Percentiles rank a stretch among this genome's conserved stretches.
Conservation (phyloP, 2,329 filamentous ascomycete genomes). For the Coleophoma cylindrospora region DNA sequence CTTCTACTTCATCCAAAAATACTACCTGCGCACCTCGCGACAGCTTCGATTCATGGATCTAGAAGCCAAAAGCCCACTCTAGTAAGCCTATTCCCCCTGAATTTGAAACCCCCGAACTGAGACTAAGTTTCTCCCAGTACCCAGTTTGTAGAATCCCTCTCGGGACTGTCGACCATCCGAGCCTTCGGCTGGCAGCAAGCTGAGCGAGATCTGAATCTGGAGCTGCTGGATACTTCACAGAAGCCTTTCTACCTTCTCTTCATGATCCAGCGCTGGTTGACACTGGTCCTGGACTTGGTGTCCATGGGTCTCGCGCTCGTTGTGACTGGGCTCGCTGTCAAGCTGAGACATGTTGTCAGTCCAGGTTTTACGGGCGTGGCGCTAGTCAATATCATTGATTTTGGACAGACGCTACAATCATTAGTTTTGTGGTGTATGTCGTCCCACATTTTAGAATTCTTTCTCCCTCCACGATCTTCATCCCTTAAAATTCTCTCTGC, state of each 20-base stretch:
- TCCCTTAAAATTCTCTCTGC: background rate
- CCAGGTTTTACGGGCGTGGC: slow-evolving; percentile 15
- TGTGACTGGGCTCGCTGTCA: slow-evolving; percentile 22
- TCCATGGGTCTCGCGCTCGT: slow-evolving; percentile 15
- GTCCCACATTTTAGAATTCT: no score
- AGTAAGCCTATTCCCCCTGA: slow-evolving; percentile 7
- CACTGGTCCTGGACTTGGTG: slow-evolving; percentile 26
- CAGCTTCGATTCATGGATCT: slow-evolving; percentile 40
- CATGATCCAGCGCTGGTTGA: slow-evolving; percentile 51
- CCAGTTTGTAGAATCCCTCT: slow-evolving; percentile 36
- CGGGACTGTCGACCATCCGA: slow-evolving; percentile 35
- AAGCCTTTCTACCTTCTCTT: slow-evolving; percentile 50
- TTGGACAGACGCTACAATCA: slow-evolving; percentile 3
- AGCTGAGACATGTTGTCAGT: slow-evolving; percentile 12
- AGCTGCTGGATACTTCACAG: slow-evolving; percentile 46
- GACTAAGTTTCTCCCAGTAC: slow-evolving; percentile 15
- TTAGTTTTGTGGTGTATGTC: background rate
- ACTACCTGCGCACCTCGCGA: slow-evolving; percentile 39
- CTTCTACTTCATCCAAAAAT: slow-evolving; percentile 25
- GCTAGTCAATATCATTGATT: slow-evolving; percentile 12
- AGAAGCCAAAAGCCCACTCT: slow-evolving; percentile 34
- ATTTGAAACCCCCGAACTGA: background rate
- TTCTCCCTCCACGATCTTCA: no score
- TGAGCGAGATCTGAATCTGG: slow-evolving; percentile 28
- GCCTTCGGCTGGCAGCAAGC: slow-evolving; percentile 35